Evolutionary conservation across 2,329 filamentous ascomycete genomes (phyloP).

Genomic region (Cryphonectria japonica): DNA sequence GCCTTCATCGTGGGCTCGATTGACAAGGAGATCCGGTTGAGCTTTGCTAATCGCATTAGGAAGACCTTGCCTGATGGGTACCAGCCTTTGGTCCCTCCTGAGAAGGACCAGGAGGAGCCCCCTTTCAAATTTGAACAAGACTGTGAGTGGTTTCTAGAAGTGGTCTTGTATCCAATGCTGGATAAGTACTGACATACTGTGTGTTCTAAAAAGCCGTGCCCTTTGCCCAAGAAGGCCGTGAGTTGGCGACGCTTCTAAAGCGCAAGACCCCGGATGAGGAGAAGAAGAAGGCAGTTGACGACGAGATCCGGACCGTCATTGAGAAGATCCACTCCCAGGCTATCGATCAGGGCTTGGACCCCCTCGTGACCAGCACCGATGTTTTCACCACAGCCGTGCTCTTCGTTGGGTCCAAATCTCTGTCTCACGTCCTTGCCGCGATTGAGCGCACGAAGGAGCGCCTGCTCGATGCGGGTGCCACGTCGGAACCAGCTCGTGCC

Average conservation of each 20-base stretch:
- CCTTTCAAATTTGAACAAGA: conserved; percentile 88
- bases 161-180: conserved; percentile 44
- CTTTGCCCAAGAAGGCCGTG: conserved; percentile 82
- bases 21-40: conserved; percentile 95
- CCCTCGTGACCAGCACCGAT: conserved; percentile 85
- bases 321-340: conserved; percentile 82
- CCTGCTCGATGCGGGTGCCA: conserved; percentile 75
- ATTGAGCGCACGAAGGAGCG: conserved; percentile 94
- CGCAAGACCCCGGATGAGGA: conserved; percentile 80
- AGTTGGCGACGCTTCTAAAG: conserved; percentile 77
- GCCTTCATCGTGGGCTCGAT: conserved; percentile 89
- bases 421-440: conserved; percentile 93
- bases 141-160: conserved; percentile 53
- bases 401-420: conserved; percentile 90
- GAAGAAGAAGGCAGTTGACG: conserved; percentile 80
- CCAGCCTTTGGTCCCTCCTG: conserved; percentile 78
- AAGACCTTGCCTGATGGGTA: conserved; percentile 88
- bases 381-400: conserved; percentile 93
- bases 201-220: conserved; percentile 62
- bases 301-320: conserved; percentile 83
- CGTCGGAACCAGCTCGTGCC: conserved; percentile 74
- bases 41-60: conserved; percentile 94
- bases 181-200: conserved; percentile 52
- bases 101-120: conserved; percentile 93
- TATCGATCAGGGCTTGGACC: conserved; percentile 71